A percentile compares a stretch with the other conserved stretches of the same genome.
These are phyloP conservation scores for Diaporthe amygdali DNA, from an alignment of 2,329 filamentous ascomycete species.

Conservation along the genomic window DNA sequence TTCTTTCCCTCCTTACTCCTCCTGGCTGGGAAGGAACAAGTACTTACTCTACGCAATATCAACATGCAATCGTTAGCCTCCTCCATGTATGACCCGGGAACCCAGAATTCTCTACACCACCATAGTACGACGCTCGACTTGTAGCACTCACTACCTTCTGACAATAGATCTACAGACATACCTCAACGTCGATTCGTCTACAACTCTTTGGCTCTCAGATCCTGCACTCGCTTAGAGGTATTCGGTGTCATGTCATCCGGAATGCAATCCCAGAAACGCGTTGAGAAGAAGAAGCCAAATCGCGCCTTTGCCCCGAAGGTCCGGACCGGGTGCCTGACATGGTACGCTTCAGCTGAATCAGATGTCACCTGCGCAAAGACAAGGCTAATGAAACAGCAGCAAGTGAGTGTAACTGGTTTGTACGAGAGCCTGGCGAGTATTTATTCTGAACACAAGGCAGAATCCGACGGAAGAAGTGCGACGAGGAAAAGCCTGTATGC, in stretches of 20 bases:
- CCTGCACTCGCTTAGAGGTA: not conserved
- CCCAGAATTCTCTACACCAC: not conserved
- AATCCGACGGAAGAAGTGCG: not conserved
- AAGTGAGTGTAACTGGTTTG: not conserved
- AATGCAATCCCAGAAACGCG: not conserved
- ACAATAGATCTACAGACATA: not conserved
- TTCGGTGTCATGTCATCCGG: too few relatives aligned
- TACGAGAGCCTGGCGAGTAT: not conserved
- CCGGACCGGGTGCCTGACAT: not conserved
- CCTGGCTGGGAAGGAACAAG: not conserved
- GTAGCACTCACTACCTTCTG: not conserved
- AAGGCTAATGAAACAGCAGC: not conserved
- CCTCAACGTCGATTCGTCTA: not conserved
- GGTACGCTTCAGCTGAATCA: not conserved
- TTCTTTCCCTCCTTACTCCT: too few relatives aligned
- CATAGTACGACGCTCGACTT: not conserved
- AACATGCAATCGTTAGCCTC: not conserved
- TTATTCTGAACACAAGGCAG: not conserved
- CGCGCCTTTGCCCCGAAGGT: not conserved
- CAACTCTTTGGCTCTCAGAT: not conserved
- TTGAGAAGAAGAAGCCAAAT: not conserved
- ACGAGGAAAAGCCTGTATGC: not conserved
- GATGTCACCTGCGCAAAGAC: not conserved
- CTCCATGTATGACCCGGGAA: not conserved
- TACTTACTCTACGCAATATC: too few relatives aligned